A percentile compares a stretch with the other conserved stretches of the same genome.
phyloP scores from a whole-genome alignment of 768 basidiomycete genomes.

The Suillus cothurnatus region DNA sequence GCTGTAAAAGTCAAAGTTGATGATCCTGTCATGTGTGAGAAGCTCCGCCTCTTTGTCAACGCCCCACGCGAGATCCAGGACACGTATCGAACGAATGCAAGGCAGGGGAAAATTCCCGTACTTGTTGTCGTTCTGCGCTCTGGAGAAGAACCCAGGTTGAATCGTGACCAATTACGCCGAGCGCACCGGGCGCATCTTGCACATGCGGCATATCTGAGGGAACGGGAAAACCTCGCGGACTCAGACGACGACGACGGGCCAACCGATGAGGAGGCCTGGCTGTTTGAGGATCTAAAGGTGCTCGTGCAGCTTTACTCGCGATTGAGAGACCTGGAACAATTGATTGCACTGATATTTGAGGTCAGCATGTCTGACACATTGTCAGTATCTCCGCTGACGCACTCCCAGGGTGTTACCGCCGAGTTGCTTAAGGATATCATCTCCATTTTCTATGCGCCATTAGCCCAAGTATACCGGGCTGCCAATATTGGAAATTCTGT shows the following conservation, averaged over 20 bases:
- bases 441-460: constrained; percentile 95
- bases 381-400: background rate
- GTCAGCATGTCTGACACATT: constrained; percentile 40
- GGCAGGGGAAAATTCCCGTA: constrained; percentile 69
- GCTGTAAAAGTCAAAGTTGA: constrained; percentile 88
- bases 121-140: constrained; percentile 81
- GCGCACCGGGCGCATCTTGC: constrained; percentile 79
- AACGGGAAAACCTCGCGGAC: constrained; percentile 63
- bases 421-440: constrained; percentile 98
- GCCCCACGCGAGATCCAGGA: constrained; percentile 89
- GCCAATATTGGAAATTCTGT: constrained; percentile 96
- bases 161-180: constrained; percentile 77
- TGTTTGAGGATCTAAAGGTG: constrained; percentile 88
- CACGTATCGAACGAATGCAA: constrained; percentile 78
- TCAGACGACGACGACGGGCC: constrained; percentile 96
- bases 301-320: constrained; percentile 77
- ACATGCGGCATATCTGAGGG: constrained; percentile 70
- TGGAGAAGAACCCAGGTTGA: constrained; percentile 71
- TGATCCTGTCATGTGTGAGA: constrained; percentile 85
- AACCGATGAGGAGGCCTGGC: constrained; percentile 92
- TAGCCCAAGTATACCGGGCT: constrained; percentile 96
- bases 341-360: constrained; percentile 95
- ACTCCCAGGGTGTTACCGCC: constrained; percentile 81
- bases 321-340: constrained; percentile 84
- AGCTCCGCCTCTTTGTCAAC: constrained; percentile 83